Base-by-base conservation (phyloP, 352 stramenopile species). In the Pythium phragmitis region DNA sequence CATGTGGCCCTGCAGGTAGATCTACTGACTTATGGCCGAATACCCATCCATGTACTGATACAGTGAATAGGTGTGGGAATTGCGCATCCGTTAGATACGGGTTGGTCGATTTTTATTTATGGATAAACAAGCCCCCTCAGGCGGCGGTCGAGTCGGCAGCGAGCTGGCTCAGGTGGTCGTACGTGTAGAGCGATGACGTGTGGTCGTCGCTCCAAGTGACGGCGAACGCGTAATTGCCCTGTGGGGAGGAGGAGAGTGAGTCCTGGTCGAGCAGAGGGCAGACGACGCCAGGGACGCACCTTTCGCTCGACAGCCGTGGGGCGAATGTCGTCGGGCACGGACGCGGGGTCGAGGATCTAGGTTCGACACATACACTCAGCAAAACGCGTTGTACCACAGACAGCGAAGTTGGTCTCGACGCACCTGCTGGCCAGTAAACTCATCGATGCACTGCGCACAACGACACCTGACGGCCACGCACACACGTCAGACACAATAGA, bases 191-290 rank as follows among this genome's bases (percentile, higher is more conserved):
- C 13, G 85, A 94, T 19, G 95, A 98, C 52, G 80, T 89, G 81
- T 99, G 97, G 12, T 96, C 97, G 73, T 99, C 97, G 53, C 88
- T 98, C 97, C 97, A 99, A 55, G 96, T 90, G 28, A 99, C 92
- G 7, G 90, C 92, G 26, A 99, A 91, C 14, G 96, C 97, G 88
- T 99, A 99, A 70, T 99, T 99, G 57, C 98, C 98, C 72, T 30
- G 69, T 53, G 14, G 33, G 17, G 2, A 53, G 11, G 7, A 48
- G 94, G 26, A 34, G 7, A 14, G 39, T 13, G 23, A 23, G 14
- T 50, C 37, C 21, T 13, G 37, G 7, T 26, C 2, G 51, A n/a
- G 52, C 26, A 16, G 9, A 46, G 3, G 45, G 19, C 2, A 41
- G n/a, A 55, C 33, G 33, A 2, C 57, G 7, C 2, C 7, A 8